A percentile compares a stretch with the other conserved stretches of the same genome.
Conservation (phyloP, 2,329 filamentous ascomycete species). For the Chaetomium globosum region DNA sequence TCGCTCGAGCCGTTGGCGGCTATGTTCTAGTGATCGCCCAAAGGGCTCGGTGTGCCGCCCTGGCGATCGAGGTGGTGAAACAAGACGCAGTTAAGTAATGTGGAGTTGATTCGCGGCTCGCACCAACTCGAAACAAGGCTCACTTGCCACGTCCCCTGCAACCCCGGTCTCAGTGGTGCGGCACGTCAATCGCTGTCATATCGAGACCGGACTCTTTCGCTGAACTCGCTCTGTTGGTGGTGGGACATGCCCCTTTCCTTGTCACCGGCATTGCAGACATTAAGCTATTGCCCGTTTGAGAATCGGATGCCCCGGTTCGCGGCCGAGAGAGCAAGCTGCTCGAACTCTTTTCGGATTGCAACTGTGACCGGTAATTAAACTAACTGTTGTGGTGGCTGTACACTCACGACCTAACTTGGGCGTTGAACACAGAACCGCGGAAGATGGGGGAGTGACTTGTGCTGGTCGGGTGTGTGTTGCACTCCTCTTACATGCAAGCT, state of each 20-base stretch:
- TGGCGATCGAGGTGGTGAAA: conserved; percentile 31
- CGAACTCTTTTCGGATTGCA: conserved; percentile 8
- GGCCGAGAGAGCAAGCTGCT: conserved; percentile 7
- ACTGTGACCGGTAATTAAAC: conserved; percentile 15
- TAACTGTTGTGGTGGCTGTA: neutral
- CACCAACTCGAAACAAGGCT: conserved; percentile 24
- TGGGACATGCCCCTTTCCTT: neutral
- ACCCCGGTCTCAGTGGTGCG: conserved; percentile 5
- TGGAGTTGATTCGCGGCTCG: conserved; percentile 22
- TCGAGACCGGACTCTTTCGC: conserved; percentile 11
- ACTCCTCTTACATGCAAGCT: neutral
- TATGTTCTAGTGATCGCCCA: conserved; percentile 22
- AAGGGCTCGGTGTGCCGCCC: conserved; percentile 13
- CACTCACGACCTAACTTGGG: too few species aligned
- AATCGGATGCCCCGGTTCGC: conserved; percentile 1
- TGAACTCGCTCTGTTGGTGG: neutral
- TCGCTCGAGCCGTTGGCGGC: conserved; percentile 4
- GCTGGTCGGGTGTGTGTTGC: too few species aligned
- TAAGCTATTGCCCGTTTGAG: conserved; percentile 3
- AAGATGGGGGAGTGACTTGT: neutral
- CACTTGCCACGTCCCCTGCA: conserved; percentile 10
- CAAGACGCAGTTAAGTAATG: conserved; percentile 23
- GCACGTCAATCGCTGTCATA: conserved; percentile 24
- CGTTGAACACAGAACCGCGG: neutral
- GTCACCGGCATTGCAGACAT: neutral